Percentiles rank a stretch among this genome's conserved stretches.
Conservation (phyloP, 441 rosid species). For the Erysimum pusillum region DNA sequence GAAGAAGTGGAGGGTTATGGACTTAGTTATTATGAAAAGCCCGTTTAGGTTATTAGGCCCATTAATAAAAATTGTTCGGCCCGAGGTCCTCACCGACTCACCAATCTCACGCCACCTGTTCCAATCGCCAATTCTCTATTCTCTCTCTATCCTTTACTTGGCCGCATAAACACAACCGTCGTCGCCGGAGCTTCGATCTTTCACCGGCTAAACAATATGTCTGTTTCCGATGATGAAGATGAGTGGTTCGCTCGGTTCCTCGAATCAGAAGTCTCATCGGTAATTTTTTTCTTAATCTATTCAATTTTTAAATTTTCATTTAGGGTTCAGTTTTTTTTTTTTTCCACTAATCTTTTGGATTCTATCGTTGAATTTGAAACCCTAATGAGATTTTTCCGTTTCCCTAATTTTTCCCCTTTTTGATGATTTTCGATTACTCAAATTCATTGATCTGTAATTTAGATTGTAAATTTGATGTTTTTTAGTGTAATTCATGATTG, state of each 20-base stretch:
- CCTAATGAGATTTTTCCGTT: neutral
- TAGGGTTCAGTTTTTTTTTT: conserved; percentile 35
- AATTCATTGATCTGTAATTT: conserved; percentile 18
- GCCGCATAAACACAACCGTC: conserved; percentile 34
- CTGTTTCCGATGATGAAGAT: conserved; percentile 75
- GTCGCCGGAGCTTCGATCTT: conserved; percentile 42
- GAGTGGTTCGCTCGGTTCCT: conserved; percentile 73
- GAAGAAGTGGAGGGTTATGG: neutral
- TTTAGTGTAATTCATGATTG: neutral
- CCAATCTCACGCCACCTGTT: conserved; percentile 39
- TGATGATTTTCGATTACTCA: neutral
- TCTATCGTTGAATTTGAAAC: conserved; percentile 8
- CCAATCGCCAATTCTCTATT: conserved; percentile 24
- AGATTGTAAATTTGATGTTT: conserved; percentile 1
- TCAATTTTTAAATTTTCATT: neutral
- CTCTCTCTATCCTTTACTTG: conserved; percentile 27
- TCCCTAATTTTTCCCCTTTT: neutral
- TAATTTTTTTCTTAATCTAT: conserved; percentile 43
- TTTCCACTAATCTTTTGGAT: neutral
- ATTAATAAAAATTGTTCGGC: neutral
- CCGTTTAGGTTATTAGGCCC: neutral
- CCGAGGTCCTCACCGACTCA: conserved; percentile 14
- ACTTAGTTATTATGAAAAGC: neutral
- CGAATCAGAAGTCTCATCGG: conserved; percentile 82
- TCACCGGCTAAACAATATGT: conserved; percentile 48